phyloP scores from a whole-genome alignment of 768 basidiomycete species.

The Termitomyces sp. region DNA sequence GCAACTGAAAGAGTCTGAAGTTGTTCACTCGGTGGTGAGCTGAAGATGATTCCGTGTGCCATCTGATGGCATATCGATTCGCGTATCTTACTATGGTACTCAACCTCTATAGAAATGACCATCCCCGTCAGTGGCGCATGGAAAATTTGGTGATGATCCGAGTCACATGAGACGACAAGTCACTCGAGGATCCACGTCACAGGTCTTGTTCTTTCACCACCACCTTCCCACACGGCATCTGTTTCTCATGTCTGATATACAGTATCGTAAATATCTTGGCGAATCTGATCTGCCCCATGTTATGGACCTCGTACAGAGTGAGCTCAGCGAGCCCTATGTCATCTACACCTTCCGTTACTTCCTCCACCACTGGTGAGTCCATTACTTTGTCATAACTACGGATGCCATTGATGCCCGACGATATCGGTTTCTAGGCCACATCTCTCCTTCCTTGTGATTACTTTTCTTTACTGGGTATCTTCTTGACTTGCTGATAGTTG shows the following conservation, averaged over 20 bases:
- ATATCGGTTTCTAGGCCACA: conserved; percentile 65
- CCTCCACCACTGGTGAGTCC: conserved; percentile 85
- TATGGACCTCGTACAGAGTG: conserved; percentile 83
- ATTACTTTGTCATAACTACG: conserved; percentile 23
- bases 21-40: neutral
- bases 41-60: too few relatives aligned
- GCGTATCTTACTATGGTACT: too few relatives aligned
- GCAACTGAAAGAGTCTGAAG: neutral
- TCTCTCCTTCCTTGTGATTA: conserved; percentile 69
- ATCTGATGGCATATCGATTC: too few relatives aligned
- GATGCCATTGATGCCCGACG: conserved; percentile 12
- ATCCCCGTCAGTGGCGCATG: too few relatives aligned
- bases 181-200: conserved; percentile 10
- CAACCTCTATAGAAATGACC: too few relatives aligned
- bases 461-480: neutral
- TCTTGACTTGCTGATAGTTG: neutral
- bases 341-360: conserved; percentile 98
- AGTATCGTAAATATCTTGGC: conserved; percentile 70
- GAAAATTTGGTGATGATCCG: neutral
- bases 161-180: conserved; percentile 6
- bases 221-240: neutral
- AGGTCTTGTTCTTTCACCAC: conserved; percentile 2
- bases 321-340: conserved; percentile 94
- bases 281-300: conserved; percentile 78
- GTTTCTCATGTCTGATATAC: conserved; percentile 32